Base-by-base conservation (phyloP, 2,329 filamentous ascomycete genomes). In the Aureobasidium sp. region DNA sequence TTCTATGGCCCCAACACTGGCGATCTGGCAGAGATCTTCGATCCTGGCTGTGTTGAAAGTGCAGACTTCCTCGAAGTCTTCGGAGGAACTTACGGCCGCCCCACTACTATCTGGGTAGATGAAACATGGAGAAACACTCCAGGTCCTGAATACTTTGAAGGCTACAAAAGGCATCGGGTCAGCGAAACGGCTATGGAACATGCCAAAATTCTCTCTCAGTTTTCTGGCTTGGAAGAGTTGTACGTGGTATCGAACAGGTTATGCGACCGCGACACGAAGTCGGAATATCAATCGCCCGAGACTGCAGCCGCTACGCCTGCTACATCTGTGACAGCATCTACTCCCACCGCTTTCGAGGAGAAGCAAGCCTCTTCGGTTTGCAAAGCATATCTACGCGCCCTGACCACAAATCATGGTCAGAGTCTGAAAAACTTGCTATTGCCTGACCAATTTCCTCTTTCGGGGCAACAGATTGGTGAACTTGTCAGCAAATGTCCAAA, bases 371-470 rank as follows among this genome's bases (percentile, higher is more conserved):
- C 41, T 70, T 78, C 64, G 42, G 50, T 77, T 0, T 76, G 72
- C 5, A 70, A 72, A 61, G 74, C 76, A 15, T 83, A 81, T 66
- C 69, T 86, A 5, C 77, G 80, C 30, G 76, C 73, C 39, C 77
- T 86, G 62, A 76, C 79, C 25, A 70, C 73, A 1, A 74, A 79
- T 44, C 81, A 85, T 65, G 80, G 80, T 42, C 65, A 74, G 27
- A 80, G 75, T 1, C 70, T 87, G 44, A 78, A 77, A 47, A 81
- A 84, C 65, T 77, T 87, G 6, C 76, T 86, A 2, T 77, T 87
- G 5, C 77, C 78, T 3, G 78, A 83, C 37, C 74, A 78, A 47
- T 86, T 83, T 82, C 72, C 76, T 21, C 74, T 86, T 3, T 76
- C 77, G 16, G 73, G 76, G 3, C 69, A 74, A 1, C 74, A 80